phyloP scores from a whole-genome alignment of 2,329 filamentous ascomycete genomes.

The Trichophyton rubrum region DNA sequence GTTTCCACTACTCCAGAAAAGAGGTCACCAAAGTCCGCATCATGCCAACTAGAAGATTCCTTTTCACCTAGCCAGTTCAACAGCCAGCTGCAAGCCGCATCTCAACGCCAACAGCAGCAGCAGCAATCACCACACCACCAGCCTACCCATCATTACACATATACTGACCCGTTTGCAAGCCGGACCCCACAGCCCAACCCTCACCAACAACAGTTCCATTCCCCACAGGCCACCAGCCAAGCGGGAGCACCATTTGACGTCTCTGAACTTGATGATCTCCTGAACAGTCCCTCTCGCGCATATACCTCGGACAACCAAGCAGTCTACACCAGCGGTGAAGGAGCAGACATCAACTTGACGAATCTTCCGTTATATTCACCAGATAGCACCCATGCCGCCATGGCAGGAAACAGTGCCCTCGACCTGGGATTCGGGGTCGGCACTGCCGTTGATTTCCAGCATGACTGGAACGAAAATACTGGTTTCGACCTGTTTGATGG shows the following conservation, averaged over 20 bases:
- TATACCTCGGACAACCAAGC: neutral
- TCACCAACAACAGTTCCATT: conserved; percentile 2
- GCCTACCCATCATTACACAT: neutral
- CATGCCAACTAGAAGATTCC: neutral
- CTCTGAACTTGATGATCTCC: conserved; percentile 44
- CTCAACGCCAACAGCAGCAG: neutral
- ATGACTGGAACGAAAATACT: conserved; percentile 38
- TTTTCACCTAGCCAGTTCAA: neutral
- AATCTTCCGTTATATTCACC: neutral
- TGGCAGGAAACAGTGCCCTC: conserved; percentile 31
- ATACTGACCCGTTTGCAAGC: conserved; percentile 3
- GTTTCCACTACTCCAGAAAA: neutral
- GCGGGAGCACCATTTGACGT: conserved; percentile 17
- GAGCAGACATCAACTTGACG: neutral
- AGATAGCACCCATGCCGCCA: conserved; percentile 20
- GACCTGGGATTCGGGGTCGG: conserved; percentile 31
- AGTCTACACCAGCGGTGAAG: neutral
- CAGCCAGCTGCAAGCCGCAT: neutral
- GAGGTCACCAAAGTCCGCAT: neutral
- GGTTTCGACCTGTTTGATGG: conserved; percentile 42
- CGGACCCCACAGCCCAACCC: conserved; percentile 3
- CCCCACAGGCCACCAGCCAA: neutral
- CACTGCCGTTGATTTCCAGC: conserved; percentile 34
- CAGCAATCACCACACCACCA: neutral
- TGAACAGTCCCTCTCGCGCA: conserved; percentile 35